Percentiles rank a stretch among this genome's conserved stretches.
These are phyloP conservation scores for Apiospora aurea DNA, from an alignment of 2,329 filamentous ascomycete species.

Conservation along the genomic window DNA sequence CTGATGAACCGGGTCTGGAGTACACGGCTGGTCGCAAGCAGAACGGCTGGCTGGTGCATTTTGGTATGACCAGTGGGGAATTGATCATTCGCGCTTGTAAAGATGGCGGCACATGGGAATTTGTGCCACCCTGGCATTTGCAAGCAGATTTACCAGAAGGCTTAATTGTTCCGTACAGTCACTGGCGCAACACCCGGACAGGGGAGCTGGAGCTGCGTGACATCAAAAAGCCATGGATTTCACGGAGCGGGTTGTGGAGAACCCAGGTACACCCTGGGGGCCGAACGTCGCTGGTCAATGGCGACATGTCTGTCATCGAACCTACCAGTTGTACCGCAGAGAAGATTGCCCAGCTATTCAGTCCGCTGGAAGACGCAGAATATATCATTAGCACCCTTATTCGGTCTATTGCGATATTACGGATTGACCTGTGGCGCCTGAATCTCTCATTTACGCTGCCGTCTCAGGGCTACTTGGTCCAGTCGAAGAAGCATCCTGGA, in stretches of 20 bases:
- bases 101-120: not conserved
- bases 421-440: not conserved
- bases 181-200: constrained; percentile 4
- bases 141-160: not conserved
- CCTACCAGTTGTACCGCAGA: constrained; percentile 1
- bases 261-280: not conserved
- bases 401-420: not conserved
- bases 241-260: not conserved
- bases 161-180: constrained; percentile 3
- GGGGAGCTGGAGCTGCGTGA: not conserved
- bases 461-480: constrained; percentile 37
- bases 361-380: not conserved
- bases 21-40: not conserved
- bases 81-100: not conserved
- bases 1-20: constrained; percentile 1
- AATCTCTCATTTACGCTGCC: constrained; percentile 54
- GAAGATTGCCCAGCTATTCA: not conserved
- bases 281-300: not conserved
- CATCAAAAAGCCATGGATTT: not conserved
- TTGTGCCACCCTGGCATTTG: constrained; percentile 5
- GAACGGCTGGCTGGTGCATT: not conserved
- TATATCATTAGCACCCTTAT: not conserved
- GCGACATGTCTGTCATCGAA: not conserved
- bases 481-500: constrained; percentile 57
- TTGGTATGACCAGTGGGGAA: not conserved